These are phyloP conservation scores for Pterocarpus santalinus DNA, from an alignment of 306 rosid species.

Conservation along the genomic window DNA sequence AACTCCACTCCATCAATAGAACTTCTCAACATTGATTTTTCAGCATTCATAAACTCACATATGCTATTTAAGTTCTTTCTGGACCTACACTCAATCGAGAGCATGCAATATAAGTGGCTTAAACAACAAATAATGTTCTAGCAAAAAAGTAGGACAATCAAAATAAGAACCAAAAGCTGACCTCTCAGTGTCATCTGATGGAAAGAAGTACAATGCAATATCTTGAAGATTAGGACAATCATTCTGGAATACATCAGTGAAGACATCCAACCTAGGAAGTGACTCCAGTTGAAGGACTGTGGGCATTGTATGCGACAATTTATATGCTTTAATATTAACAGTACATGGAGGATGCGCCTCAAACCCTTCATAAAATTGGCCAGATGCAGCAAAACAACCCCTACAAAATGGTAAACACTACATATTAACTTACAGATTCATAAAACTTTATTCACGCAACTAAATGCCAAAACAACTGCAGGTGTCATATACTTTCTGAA, in stretches of 20 bases:
- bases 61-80: constrained; percentile 45
- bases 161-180: constrained; percentile 48
- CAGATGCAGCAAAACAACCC: constrained; percentile 61
- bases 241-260: constrained; percentile 58
- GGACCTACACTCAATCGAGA: constrained; percentile 56
- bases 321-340: constrained; percentile 58
- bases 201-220: constrained; percentile 76
- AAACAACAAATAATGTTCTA: constrained; percentile 2
- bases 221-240: constrained; percentile 66
- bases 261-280: constrained; percentile 51
- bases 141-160: neutral
- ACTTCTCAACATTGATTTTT: constrained; percentile 63
- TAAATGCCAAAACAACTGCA: constrained; percentile 27
- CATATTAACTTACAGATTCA: constrained; percentile 29
- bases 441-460: constrained; percentile 22
- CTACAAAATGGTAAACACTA: constrained; percentile 52
- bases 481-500: constrained; percentile 19
- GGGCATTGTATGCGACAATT: constrained; percentile 62
- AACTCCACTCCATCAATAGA: constrained; percentile 62
- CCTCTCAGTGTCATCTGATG: constrained; percentile 59
- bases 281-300: constrained; percentile 55
- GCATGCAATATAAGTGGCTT: constrained; percentile 29
- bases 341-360: constrained; percentile 72
- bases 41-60: constrained; percentile 61
- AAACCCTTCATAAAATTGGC: constrained; percentile 55